Evolutionary conservation across 1,284 basidiomycete species (phyloP).

Genomic region (Puccinia coronata): DNA sequence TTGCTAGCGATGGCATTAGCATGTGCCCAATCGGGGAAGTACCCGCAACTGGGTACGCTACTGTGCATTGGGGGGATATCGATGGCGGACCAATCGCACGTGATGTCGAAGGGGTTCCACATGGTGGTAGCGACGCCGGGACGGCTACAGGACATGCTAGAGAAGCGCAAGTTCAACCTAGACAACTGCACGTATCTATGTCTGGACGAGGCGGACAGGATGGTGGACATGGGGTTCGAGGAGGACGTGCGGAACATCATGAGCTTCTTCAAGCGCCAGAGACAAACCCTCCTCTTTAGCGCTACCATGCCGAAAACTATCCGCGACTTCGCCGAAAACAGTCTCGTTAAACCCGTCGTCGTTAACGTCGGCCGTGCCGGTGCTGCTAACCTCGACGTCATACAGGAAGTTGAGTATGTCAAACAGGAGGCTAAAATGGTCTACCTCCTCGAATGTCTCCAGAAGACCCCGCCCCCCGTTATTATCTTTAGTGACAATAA

Average conservation of each 20-base stretch:
- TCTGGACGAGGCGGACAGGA: constrained; percentile 98
- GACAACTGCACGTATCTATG: constrained; percentile 79
- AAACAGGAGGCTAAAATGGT: constrained; percentile 99
- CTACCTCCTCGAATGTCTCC: constrained; percentile 91
- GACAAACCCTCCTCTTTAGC: constrained; percentile 94
- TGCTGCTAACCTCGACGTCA: constrained; percentile 92
- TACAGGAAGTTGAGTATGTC: constrained; percentile 98
- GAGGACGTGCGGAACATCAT: constrained; percentile 98
- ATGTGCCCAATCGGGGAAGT: constrained; percentile 74
- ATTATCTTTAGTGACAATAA: constrained; percentile 99
- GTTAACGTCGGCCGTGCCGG: constrained; percentile 98
- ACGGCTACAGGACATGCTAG: constrained; percentile 65
- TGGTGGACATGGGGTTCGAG: constrained; percentile 99
- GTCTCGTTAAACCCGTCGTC: constrained; percentile 84
- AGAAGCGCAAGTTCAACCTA: constrained; percentile 87
- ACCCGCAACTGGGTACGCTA: constrained; percentile 80
- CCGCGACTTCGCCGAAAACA: constrained; percentile 95
- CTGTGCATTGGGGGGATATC: constrained; percentile 97
- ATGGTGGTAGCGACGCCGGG: constrained; percentile 80
- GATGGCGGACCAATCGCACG: constrained; percentile 92
- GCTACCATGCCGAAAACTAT: constrained; percentile 99
- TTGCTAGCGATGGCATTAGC: constrained; percentile 75
- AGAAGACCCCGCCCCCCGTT: constrained; percentile 97
- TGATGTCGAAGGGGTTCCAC: constrained; percentile 85
- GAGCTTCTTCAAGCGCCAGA: constrained; percentile 95